Evolutionary conservation across 768 basidiomycete genomes (phyloP), one percentile per base, ranked within the genome.

Genomic region (Sarcodon sp.): DNA sequence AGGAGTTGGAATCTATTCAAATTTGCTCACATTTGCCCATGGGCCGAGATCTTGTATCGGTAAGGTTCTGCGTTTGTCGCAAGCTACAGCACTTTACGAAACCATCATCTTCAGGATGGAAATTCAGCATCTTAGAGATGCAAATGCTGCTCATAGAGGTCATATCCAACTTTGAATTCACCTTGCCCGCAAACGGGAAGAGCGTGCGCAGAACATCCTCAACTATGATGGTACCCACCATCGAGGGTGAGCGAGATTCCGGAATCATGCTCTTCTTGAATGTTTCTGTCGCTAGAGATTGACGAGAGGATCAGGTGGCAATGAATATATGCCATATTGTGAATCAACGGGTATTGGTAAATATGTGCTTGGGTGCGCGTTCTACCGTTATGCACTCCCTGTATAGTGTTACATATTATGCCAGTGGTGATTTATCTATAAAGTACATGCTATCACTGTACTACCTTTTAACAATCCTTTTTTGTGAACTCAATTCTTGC

Each of bases 101-200:
- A 38, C 18, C 12, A 13, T 38, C 37, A 38, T 18, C 37, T 38
- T 38, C 37, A 38, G 37, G 37, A 18, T 38, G 37, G 37, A 38
- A 38, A 35, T 36, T 47, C 34, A 63, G 52, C 43, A 53, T 64
- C 12, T 55, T 64, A 16, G 77, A 83, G 57, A 56, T 80, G 13
- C 79, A 81, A 51, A 67, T 71, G 0, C 77, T 83, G 59, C 55
- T 80, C 15, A 67, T 38, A 13, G 37, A 38, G 37, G 2, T 38
- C 37, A 13, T 38, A 38, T 38, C 37, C 13, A 5, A 38, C 37
- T 38, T 38, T 18, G 37, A 38, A 18, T 38, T 38, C 37, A 13
- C 13, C 37, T 38, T 38, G 18, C 37, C 37, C 37, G 5, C 12
- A 18, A 38, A 38, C 18, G 12, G 18, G 4, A 13, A 18, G 5